Percentiles rank a stretch among this genome's conserved stretches.
Evolutionary conservation across 129 eudicot genomes (phyloP).

Genomic region (Ambrosia artemisiifolia): DNA sequence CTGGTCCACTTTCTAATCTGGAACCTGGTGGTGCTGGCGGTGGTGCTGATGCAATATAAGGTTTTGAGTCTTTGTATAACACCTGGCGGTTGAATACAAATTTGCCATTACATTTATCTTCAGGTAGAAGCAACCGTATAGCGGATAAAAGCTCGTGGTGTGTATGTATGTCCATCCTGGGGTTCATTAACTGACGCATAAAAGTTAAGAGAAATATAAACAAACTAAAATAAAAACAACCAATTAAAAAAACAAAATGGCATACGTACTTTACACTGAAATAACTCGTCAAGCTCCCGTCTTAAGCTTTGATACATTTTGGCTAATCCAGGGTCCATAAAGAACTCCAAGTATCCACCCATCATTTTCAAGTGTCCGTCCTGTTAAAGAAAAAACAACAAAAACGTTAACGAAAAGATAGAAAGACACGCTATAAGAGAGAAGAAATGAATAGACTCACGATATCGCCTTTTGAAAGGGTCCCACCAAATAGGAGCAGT

Average conservation of each 20-base stretch:
- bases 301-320: slow-evolving; percentile 66
- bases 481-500: slow-evolving; percentile 85
- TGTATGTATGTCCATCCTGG: slow-evolving; percentile 60
- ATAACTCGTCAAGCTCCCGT: slow-evolving; percentile 75
- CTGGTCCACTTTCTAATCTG: slow-evolving; percentile 69
- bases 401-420: background rate
- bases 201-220: background rate
- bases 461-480: slow-evolving; percentile 60
- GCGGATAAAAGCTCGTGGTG: slow-evolving; percentile 78
- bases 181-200: slow-evolving; percentile 62
- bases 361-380: slow-evolving; percentile 88
- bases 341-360: slow-evolving; percentile 95
- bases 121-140: slow-evolving; percentile 65
- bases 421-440: background rate
- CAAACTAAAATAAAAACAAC: background rate
- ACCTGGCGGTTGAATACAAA: slow-evolving; percentile 64
- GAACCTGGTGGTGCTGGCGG: slow-evolving; percentile 39
- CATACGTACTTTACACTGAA: slow-evolving; percentile 61
- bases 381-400: slow-evolving; percentile 26
- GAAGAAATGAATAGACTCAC: slow-evolving; percentile 40
- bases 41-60: slow-evolving; percentile 31
- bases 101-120: slow-evolving; percentile 55
- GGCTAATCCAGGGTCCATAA: slow-evolving; percentile 62
- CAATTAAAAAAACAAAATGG: background rate
- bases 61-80: slow-evolving; percentile 28